A percentile compares a stretch with the other conserved stretches of the same genome.
Conservation (phyloP, 2,329 filamentous ascomycete species). For the Pseudogymnoascus sp. region DNA sequence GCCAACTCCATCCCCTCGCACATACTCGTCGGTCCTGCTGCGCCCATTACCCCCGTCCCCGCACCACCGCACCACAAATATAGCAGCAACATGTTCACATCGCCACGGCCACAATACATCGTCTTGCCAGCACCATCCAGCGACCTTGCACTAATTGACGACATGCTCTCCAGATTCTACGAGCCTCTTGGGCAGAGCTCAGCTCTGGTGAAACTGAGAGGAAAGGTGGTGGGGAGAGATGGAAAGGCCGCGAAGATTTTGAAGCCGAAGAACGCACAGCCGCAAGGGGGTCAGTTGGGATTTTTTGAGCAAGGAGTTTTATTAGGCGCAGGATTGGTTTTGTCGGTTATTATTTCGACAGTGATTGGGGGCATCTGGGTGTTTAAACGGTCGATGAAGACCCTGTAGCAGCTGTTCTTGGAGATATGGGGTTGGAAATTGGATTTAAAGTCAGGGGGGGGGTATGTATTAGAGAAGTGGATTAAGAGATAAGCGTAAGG, state of each 20-base stretch:
- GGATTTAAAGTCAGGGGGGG: too few species aligned
- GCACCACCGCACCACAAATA: slow-evolving; percentile 33
- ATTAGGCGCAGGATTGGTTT: neutral
- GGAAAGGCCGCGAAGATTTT: neutral
- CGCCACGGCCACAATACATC: slow-evolving; percentile 37
- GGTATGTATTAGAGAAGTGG: too few species aligned
- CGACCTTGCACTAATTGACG: neutral
- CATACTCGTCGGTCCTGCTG: slow-evolving; percentile 27
- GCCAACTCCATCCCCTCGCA: slow-evolving; percentile 12
- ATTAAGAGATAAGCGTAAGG: too few species aligned
- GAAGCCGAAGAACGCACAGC: slow-evolving; percentile 20
- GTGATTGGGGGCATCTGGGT: neutral
- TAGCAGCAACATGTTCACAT: slow-evolving; percentile 36
- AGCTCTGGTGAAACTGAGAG: neutral
- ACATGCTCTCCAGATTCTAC: neutral
- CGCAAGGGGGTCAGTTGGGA: slow-evolving; percentile 31
- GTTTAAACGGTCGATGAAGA: neutral
- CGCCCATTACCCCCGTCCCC: slow-evolving; percentile 25
- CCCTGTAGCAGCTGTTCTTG: neutral
- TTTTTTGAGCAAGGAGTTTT: slow-evolving; percentile 41
- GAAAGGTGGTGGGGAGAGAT: neutral
- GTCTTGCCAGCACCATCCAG: slow-evolving; percentile 9
- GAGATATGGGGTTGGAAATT: neutral
- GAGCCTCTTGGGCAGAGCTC: neutral
- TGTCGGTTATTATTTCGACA: neutral